Evolutionary conservation across 2,329 filamentous ascomycete genomes (phyloP).

Genomic region (Biscogniauxia sp.): DNA sequence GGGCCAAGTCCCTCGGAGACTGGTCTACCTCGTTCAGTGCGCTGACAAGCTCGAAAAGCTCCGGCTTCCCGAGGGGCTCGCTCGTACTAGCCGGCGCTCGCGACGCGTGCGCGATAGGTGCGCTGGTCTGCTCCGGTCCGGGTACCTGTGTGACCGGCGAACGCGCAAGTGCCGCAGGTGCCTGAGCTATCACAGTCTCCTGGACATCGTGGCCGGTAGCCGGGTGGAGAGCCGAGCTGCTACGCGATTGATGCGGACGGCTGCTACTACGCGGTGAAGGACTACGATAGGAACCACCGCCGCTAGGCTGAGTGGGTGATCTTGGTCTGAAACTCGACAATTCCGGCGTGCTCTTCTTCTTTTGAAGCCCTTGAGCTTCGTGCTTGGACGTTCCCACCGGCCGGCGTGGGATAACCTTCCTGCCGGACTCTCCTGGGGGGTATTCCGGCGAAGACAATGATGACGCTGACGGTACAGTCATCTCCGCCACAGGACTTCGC

Average conservation of each 20-base stretch:
- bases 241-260: slow-evolving; percentile 13
- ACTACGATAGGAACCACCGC: not conserved
- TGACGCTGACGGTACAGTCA: not conserved
- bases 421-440: slow-evolving; percentile 19
- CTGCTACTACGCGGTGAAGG: not conserved
- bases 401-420: slow-evolving; percentile 20
- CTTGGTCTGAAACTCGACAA: slow-evolving; percentile 7
- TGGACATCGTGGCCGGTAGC: slow-evolving; percentile 9
- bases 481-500: not conserved
- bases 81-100: slow-evolving; percentile 7
- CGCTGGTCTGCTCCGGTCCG: slow-evolving; percentile 1
- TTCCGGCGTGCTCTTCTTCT: slow-evolving; percentile 13
- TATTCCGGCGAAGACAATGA: not conserved
- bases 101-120: slow-evolving; percentile 4
- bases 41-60: slow-evolving; percentile 18
- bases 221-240: slow-evolving; percentile 13
- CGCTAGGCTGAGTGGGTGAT: slow-evolving; percentile 6
- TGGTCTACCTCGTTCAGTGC: slow-evolving; percentile 11
- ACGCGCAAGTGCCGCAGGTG: not conserved
- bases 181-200: slow-evolving; percentile 9
- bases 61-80: slow-evolving; percentile 15
- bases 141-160: not conserved
- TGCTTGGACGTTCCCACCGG: slow-evolving; percentile 16
- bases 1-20: slow-evolving; percentile 2
- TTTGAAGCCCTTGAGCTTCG: slow-evolving; percentile 12